Conservation (phyloP, 805 yeast genomes). For the Candida tammaniensis region DNA sequence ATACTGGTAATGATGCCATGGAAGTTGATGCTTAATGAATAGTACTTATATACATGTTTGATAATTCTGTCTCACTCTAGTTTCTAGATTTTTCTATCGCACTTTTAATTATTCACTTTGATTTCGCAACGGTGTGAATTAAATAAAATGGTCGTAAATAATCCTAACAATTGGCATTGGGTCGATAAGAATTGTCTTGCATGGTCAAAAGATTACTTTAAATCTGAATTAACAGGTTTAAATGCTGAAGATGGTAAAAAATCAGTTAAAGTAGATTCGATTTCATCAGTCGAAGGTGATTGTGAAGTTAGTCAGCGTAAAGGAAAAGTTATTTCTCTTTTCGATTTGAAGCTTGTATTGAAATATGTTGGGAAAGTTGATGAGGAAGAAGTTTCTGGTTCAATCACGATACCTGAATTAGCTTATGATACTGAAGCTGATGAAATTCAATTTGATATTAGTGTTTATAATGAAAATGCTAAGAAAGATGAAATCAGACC, state of each 20-base stretch:
- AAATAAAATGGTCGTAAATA: slow-evolving; percentile 77
- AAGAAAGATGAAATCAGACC: slow-evolving; percentile 52
- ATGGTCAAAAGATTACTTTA: slow-evolving; percentile 83
- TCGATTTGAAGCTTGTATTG: slow-evolving; percentile 71
- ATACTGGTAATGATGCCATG: slow-evolving; percentile 35
- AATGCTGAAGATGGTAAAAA: slow-evolving; percentile 31
- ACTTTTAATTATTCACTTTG: background rate
- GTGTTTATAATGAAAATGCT: slow-evolving; percentile 55
- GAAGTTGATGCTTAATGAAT: slow-evolving; percentile 37
- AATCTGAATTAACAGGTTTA: slow-evolving; percentile 54
- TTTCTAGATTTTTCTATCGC: slow-evolving; percentile 3
- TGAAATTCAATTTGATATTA: slow-evolving; percentile 81
- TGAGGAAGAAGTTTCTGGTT: slow-evolving; percentile 53
- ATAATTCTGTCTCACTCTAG: background rate
- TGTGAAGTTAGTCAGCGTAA: slow-evolving; percentile 96
- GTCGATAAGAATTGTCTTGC: slow-evolving; percentile 94
- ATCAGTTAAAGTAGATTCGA: slow-evolving; percentile 35
- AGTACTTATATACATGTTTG: background rate
- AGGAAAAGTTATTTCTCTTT: slow-evolving; percentile 90
- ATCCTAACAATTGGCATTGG: slow-evolving; percentile 99
- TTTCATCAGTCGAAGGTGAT: slow-evolving; percentile 82
- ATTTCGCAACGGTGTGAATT: no score
- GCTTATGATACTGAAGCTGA: slow-evolving; percentile 87
- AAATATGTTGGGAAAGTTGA: slow-evolving; percentile 37
- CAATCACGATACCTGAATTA: slow-evolving; percentile 83